phyloP scores from a whole-genome alignment of 2,329 filamentous ascomycete species.

The Didymella segeticola region DNA sequence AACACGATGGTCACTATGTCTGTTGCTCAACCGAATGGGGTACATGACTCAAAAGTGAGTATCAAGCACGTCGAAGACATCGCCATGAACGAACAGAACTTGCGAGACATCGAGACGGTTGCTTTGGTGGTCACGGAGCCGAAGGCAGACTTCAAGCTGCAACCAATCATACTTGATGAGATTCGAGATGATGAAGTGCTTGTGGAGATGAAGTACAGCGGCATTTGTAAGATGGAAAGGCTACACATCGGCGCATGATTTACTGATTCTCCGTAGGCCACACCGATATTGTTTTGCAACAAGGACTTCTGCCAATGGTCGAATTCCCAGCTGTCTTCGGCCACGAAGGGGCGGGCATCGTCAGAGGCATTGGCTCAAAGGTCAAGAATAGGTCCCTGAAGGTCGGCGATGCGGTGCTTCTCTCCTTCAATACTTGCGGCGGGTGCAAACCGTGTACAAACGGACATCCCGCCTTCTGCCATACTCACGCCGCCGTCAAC shows the following conservation, averaged over 20 bases:
- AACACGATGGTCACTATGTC: neutral
- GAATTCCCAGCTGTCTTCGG: constrained; percentile 56
- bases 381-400: constrained; percentile 17
- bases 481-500: constrained; percentile 51
- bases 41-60: neutral
- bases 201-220: constrained; percentile 60
- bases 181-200: constrained; percentile 55
- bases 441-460: constrained; percentile 55
- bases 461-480: constrained; percentile 56
- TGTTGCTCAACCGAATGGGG: neutral
- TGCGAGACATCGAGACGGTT: constrained; percentile 4
- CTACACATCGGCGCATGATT: neutral
- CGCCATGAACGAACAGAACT: neutral
- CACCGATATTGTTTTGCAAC: constrained; percentile 58
- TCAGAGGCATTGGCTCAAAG: constrained; percentile 9
- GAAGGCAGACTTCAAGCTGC: constrained; percentile 10
- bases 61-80: neutral
- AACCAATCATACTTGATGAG: constrained; percentile 11
- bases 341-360: constrained; percentile 52
- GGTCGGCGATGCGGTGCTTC: constrained; percentile 53
- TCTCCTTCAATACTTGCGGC: constrained; percentile 55
- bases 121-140: constrained; percentile 10
- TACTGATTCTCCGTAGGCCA: constrained; percentile 38
- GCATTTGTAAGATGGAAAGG: constrained; percentile 50
- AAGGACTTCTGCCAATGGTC: constrained; percentile 32